Percentiles rank a stretch among this genome's conserved stretches.
Evolutionary conservation across 2,329 filamentous ascomycete genomes (phyloP).

Genomic region (Teratosphaeria nubilosa): DNA sequence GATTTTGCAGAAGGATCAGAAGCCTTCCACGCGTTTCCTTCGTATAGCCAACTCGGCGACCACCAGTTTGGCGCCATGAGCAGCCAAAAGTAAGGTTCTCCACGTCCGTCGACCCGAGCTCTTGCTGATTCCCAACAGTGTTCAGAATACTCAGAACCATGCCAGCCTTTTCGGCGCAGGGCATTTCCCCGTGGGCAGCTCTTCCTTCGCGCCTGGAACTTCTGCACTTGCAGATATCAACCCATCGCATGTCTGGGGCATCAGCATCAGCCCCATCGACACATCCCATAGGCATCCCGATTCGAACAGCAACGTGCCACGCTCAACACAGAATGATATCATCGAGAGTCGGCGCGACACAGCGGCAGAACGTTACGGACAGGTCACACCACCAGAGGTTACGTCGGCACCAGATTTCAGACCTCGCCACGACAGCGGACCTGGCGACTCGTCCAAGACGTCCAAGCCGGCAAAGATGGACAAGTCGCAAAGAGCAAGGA

Average conservation of each 20-base stretch:
- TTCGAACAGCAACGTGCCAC: background rate
- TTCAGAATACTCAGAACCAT: background rate
- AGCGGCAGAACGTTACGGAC: slow-evolving; percentile 21
- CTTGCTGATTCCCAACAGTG: background rate
- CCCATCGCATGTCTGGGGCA: slow-evolving; percentile 1
- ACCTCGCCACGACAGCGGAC: background rate
- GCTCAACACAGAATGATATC: slow-evolving; percentile 9
- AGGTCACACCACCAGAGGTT: slow-evolving; percentile 27
- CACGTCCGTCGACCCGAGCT: background rate
- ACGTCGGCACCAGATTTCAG: background rate
- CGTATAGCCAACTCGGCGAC: background rate
- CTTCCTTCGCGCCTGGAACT: background rate
- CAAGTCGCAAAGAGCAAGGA: slow-evolving; percentile 22
- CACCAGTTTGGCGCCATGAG: background rate
- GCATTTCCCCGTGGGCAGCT: background rate
- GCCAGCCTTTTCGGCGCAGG: background rate
- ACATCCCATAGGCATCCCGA: background rate
- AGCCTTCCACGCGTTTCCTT: slow-evolving; percentile 1
- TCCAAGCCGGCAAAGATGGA: slow-evolving; percentile 1
- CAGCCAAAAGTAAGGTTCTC: background rate
- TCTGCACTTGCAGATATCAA: background rate
- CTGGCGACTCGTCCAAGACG: background rate
- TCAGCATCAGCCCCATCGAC: background rate
- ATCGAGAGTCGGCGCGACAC: slow-evolving; percentile 9
- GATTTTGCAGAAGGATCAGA: slow-evolving; percentile 14